phyloP scores from a whole-genome alignment of 2,329 filamentous ascomycete species.

The Juglanconis sp. region DNA sequence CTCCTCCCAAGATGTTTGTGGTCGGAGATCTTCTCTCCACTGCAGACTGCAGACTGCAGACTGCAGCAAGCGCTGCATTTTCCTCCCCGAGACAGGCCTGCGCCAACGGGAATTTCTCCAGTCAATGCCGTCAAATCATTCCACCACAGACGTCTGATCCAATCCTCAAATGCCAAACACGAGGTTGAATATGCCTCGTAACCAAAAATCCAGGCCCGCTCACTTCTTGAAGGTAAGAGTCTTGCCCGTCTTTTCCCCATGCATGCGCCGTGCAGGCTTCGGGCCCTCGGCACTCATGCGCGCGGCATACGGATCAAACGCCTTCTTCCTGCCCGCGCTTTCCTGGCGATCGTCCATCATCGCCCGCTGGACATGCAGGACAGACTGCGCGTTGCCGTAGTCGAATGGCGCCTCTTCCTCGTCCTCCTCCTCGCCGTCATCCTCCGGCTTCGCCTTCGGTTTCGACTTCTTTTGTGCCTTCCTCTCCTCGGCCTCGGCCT shows the following conservation, averaged over 20 bases:
- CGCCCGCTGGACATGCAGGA: slow-evolving; percentile 27
- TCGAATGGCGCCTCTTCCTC: slow-evolving; percentile 32
- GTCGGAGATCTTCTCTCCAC: background rate
- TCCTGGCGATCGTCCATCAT: slow-evolving; percentile 15
- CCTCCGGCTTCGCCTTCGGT: slow-evolving; percentile 14
- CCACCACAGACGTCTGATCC: background rate
- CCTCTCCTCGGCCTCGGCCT: slow-evolving; percentile 18
- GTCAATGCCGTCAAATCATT: background rate
- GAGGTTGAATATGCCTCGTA: background rate
- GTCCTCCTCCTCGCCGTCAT: slow-evolving; percentile 18
- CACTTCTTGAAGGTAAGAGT: slow-evolving; percentile 40
- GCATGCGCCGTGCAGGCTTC: slow-evolving; percentile 29
- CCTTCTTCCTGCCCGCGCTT: slow-evolving; percentile 25
- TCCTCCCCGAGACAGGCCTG: background rate
- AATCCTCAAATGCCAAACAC: background rate
- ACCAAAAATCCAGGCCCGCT: background rate
- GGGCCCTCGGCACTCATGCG: slow-evolving; percentile 28
- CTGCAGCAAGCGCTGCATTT: background rate
- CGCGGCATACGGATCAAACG: slow-evolving; percentile 31
- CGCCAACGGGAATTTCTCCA: background rate
- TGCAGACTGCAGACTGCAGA: background rate
- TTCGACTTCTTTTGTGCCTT: background rate
- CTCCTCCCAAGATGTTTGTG: too few species aligned
- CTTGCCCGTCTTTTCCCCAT: slow-evolving; percentile 31
- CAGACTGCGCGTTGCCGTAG: slow-evolving; percentile 33